Percentiles rank a stretch among this genome's conserved stretches.
phyloP scores from a whole-genome alignment of 768 basidiomycete species.

The Naganishia vishniacii region DNA sequence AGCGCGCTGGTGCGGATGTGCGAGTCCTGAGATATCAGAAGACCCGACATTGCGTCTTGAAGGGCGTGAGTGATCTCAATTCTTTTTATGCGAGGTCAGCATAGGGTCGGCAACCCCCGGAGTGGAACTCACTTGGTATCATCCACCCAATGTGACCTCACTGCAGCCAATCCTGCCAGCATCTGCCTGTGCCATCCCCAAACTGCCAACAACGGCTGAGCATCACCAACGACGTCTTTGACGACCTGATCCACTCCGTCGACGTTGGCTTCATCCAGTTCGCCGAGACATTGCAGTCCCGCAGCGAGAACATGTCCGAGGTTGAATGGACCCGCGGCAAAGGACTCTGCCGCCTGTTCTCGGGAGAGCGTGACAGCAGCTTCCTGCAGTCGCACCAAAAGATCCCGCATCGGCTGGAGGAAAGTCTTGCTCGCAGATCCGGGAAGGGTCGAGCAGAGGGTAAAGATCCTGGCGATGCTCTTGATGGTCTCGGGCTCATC shows the following conservation, averaged over 20 bases:
- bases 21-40: slow-evolving; percentile 67
- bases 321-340: slow-evolving; percentile 7
- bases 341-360: slow-evolving; percentile 31
- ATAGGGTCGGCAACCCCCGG: too few species aligned
- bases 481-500: slow-evolving; percentile 1
- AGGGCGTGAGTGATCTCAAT: background rate
- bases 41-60: slow-evolving; percentile 1
- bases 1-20: slow-evolving; percentile 62
- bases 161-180: slow-evolving; percentile 30
- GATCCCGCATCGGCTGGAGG: slow-evolving; percentile 2
- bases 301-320: slow-evolving; percentile 8
- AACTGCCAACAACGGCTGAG: background rate
- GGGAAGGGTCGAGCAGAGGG: slow-evolving; percentile 2
- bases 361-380: slow-evolving; percentile 20
- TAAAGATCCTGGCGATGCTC: slow-evolving; percentile 2
- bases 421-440: slow-evolving; percentile 3
- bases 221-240: slow-evolving; percentile 19
- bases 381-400: slow-evolving; percentile 9
- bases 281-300: slow-evolving; percentile 3
- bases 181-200: slow-evolving; percentile 50
- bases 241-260: background rate
- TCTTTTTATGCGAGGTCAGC: too few species aligned
- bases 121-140: background rate
- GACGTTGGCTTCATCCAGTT: slow-evolving; percentile 2
- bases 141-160: slow-evolving; percentile 11